Evolutionary conservation across 2,329 filamentous ascomycete species (phyloP).

Genomic region (Fusarium nodosum): DNA sequence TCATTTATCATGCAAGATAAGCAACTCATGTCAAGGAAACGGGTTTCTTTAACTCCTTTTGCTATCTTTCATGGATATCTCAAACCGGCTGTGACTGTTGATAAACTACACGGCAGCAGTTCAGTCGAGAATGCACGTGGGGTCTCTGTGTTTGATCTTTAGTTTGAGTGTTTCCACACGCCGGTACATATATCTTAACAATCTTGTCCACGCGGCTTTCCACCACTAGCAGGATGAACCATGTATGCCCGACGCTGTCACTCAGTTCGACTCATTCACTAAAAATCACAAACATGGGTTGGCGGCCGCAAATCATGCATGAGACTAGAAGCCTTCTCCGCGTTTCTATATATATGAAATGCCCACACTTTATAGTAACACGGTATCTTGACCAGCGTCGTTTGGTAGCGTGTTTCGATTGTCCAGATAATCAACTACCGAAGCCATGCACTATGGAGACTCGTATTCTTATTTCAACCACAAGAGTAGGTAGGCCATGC

Average conservation of each 20-base stretch:
- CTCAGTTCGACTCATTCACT: neutral
- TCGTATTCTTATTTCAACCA: neutral
- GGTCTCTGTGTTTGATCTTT: neutral
- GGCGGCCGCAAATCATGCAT: conserved; percentile 10
- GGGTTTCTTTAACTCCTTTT: neutral
- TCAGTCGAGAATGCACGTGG: neutral
- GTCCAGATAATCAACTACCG: conserved; percentile 29
- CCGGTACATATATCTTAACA: neutral
- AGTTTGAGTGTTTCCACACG: neutral
- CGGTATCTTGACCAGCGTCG: neutral
- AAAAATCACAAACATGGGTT: neutral
- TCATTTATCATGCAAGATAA: conserved; percentile 17
- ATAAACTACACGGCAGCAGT: neutral
- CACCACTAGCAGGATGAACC: neutral
- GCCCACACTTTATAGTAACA: neutral
- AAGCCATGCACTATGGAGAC: neutral
- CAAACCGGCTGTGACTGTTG: neutral
- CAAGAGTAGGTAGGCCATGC: conserved; percentile 1
- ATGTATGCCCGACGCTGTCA: conserved; percentile 8
- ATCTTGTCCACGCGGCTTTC: neutral
- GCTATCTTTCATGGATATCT: neutral
- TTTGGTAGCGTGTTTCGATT: conserved; percentile 2
- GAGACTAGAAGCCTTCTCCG: neutral
- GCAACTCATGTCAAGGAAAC: conserved; percentile 7
- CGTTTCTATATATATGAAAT: neutral